Evolutionary conservation across 139 green algal species (phyloP), one percentile per base, ranked within the genome.

Genomic region (Micractinium conductrix): DNA sequence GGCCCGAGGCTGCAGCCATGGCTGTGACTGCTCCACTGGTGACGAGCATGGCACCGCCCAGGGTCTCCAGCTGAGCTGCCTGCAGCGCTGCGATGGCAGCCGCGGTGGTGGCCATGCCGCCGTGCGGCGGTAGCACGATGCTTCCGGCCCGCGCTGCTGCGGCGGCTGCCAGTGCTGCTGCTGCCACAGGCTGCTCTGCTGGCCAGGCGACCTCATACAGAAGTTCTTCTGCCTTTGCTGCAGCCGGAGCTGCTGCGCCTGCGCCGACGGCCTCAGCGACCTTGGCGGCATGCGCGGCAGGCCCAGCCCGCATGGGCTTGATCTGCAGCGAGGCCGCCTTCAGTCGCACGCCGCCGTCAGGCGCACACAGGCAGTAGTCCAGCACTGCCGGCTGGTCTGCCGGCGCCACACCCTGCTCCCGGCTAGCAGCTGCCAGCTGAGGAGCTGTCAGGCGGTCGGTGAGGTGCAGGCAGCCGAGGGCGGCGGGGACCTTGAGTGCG

Each of bases 151-250:
- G n/a, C n/a, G n/a, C 30, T 21, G 38, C 38, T 35, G 38, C 21
- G 6, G 5, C 17, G 0, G 40, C 38, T n/a, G 33, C 30, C 33
- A 26, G 22, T 4, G 65, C 43, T 21, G 16, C 17, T n/a, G 45
- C 53, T 79, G 60, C 43, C 44, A 43, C 55, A 26, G 84, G 44
- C 16, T 69, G 24, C 19, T 43, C 44, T 10, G 72, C 86, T n/a
- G 80, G 81, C 86, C 86, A 89, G 40, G 17, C 26, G 3, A 87
- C 71, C 72, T 89, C 55, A 35, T 89, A 89, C 26, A 89, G 70
- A 12, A 89, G 38, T 16, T 87, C 58, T n/a, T 87, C 80, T 48
- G 86, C 33, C 55, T 43, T 60, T 4, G 42, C 48, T 4, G 30
- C 38, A 21, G 60, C 73, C 1, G 37, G 30, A 33, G 65, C 74